phyloP scores from a whole-genome alignment of 495 filamentous ascomycete species.

The Lasiosphaeriaceae sp. region DNA sequence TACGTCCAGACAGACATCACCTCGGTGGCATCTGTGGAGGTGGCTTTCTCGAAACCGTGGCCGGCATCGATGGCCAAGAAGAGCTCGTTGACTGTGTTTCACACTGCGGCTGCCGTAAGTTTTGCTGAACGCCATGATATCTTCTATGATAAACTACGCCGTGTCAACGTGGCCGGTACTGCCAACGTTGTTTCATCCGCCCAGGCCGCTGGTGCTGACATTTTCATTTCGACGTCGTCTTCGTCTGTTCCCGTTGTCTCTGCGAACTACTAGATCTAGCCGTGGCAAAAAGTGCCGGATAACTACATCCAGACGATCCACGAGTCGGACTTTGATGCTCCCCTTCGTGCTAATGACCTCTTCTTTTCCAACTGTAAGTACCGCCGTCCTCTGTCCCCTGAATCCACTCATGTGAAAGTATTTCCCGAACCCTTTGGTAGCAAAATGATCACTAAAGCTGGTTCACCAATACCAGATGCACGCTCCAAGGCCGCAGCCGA shows the following conservation, averaged over 20 bases:
- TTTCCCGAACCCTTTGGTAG: too few species aligned
- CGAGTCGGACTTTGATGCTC: slow-evolving; percentile 42
- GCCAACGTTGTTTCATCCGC: slow-evolving; percentile 53
- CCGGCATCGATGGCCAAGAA: slow-evolving; percentile 32
- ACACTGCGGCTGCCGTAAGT: slow-evolving; percentile 53
- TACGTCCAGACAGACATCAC: slow-evolving; percentile 53
- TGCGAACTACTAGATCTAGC: slow-evolving; percentile 45
- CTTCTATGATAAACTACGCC: slow-evolving; percentile 42
- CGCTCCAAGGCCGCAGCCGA: slow-evolving; percentile 53
- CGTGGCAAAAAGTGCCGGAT: slow-evolving; percentile 40
- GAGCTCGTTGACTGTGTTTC: slow-evolving; percentile 54
- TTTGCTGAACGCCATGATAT: slow-evolving; percentile 44
- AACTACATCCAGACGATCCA: slow-evolving; percentile 41
- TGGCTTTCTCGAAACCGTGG: slow-evolving; percentile 52
- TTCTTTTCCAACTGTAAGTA: slow-evolving; percentile 52
- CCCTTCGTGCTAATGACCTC: slow-evolving; percentile 40
- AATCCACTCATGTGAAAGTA: too few species aligned
- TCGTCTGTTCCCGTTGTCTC: slow-evolving; percentile 45
- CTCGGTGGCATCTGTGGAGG: slow-evolving; percentile 38
- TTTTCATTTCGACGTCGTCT: slow-evolving; percentile 59
- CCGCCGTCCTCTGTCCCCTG: background rate
- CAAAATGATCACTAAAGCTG: background rate
- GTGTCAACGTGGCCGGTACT: slow-evolving; percentile 59
- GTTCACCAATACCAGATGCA: slow-evolving; percentile 24
- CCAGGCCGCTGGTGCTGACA: slow-evolving; percentile 42